Evolutionary conservation across 176 grass and related monocot species (phyloP).

Genomic region (Echinochloa phyllopogon): DNA sequence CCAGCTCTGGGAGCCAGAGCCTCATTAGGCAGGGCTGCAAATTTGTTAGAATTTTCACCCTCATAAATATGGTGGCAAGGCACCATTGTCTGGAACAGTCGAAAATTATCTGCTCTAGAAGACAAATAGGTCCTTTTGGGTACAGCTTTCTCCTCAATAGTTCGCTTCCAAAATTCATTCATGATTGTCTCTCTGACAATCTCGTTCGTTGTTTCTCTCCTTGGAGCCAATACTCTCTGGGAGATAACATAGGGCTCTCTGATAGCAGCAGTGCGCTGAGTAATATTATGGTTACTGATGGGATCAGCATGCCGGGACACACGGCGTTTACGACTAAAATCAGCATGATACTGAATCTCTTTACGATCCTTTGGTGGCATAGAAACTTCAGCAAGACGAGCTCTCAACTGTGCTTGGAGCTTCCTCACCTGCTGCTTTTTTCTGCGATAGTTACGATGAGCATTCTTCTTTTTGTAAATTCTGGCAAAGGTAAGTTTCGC

Average conservation of each 20-base stretch:
- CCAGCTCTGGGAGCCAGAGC: neutral
- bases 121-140: neutral
- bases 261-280: neutral
- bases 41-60: neutral
- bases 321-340: neutral
- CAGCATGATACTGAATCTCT: neutral
- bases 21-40: neutral
- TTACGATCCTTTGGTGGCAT: accelerated
- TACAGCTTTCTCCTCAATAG: neutral
- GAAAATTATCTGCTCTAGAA: too few relatives aligned
- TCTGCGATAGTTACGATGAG: neutral
- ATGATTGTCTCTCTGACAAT: neutral
- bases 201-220: neutral
- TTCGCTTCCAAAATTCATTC: constrained; percentile 6
- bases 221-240: neutral
- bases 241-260: neutral
- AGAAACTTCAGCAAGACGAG: neutral
- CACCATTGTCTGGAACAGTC: neutral
- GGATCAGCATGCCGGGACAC: too few relatives aligned
- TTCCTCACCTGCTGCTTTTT: neutral
- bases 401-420: neutral
- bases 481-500: neutral
- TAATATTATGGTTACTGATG: accelerated
- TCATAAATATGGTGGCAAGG: neutral
- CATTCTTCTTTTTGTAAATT: neutral